A percentile compares a stretch with the other conserved stretches of the same genome.
phyloP scores from a whole-genome alignment of 192 early-diverging fungal species.

The Backusella luteola region DNA sequence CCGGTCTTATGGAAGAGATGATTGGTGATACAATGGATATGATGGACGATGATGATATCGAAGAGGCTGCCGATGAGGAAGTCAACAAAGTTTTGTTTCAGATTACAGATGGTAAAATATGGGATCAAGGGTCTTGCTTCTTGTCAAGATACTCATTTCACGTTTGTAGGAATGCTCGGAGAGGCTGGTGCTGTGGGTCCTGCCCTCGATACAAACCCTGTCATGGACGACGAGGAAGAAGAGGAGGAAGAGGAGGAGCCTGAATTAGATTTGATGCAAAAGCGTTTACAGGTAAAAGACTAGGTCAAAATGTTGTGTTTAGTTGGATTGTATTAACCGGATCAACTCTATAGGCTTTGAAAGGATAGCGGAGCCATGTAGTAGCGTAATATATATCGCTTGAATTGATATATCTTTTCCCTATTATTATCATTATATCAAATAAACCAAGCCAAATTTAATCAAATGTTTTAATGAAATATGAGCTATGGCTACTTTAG shows the following conservation, averaged over 20 bases:
- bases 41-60: conserved; percentile 86
- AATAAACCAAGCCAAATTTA: not conserved
- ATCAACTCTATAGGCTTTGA: conserved; percentile 25
- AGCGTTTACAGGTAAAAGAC: conserved; percentile 79
- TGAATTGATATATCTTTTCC: not conserved
- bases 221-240: conserved; percentile 29
- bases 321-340: not conserved
- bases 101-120: conserved; percentile 73
- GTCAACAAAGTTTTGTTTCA: conserved; percentile 89
- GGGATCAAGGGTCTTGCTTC: not conserved
- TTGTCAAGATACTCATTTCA: not conserved
- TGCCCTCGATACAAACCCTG: conserved; percentile 42
- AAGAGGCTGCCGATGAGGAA: conserved; percentile 93
- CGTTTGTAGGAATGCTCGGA: conserved; percentile 48
- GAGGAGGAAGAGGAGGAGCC: conserved; percentile 68
- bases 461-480: not conserved
- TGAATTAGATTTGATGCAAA: conserved; percentile 82
- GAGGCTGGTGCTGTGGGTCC: conserved; percentile 60
- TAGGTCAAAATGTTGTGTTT: not conserved
- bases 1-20: conserved; percentile 97
- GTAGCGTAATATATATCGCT: not conserved
- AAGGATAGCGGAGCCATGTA: conserved; percentile 15
- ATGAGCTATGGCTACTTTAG: not conserved
- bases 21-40: conserved; percentile 85
- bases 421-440: not conserved